Conservation (phyloP, 2,329 filamentous ascomycete genomes). For the Coniochaeta pulveracea region DNA sequence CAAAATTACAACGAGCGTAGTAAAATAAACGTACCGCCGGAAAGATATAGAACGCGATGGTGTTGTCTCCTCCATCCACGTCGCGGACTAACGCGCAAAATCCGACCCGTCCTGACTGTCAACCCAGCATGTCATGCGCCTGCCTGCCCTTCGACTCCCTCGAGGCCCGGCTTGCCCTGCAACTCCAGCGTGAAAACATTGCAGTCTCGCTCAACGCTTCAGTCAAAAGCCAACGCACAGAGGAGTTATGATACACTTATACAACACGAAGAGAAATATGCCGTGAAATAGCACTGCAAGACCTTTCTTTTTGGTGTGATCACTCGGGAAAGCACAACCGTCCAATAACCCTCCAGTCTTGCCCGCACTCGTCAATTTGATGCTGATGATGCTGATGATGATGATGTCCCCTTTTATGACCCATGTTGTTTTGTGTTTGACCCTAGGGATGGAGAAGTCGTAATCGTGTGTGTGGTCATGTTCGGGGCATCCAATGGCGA, state of each 20-base stretch:
- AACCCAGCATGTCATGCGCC: no score
- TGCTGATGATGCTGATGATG: no score
- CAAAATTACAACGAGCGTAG: constrained; percentile 42
- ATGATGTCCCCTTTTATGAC: constrained; percentile 11
- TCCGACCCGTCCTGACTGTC: no score
- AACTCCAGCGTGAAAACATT: background rate
- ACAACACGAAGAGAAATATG: background rate
- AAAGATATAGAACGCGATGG: constrained; percentile 15
- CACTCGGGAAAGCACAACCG: no score
- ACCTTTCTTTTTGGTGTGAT: constrained; percentile 7
- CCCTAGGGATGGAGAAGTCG: constrained; percentile 21
- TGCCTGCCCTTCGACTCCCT: no score
- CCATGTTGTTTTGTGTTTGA: constrained; percentile 6
- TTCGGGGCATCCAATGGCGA: constrained; percentile 22
- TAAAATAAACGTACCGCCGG: constrained; percentile 31
- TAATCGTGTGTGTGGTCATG: constrained; percentile 31
- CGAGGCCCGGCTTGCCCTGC: background rate
- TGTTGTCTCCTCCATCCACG: background rate
- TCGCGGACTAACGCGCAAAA: no score
- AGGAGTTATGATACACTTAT: background rate
- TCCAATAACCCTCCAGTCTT: no score
- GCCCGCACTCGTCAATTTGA: no score
- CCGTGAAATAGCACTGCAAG: constrained; percentile 1
- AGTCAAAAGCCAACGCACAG: background rate
- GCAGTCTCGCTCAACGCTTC: background rate